These are phyloP conservation scores for Pyrenophora teres DNA, from an alignment of 2,329 filamentous ascomycete species.

Conservation along the genomic window DNA sequence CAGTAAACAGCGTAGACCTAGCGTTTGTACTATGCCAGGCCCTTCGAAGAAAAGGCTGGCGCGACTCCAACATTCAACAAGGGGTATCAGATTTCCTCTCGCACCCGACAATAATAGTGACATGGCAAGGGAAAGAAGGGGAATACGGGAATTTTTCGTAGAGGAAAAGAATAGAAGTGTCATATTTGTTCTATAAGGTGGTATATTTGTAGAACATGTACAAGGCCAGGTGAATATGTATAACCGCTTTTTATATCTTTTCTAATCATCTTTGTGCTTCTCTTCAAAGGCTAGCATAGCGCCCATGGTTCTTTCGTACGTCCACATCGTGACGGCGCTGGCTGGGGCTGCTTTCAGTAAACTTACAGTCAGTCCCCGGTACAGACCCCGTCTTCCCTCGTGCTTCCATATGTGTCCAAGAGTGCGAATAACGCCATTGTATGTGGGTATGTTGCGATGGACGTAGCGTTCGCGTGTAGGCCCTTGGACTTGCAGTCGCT, in stretches of 20 bases:
- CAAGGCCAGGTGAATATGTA: too few species aligned
- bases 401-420: slow-evolving; percentile 68
- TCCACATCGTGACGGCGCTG: slow-evolving; percentile 92
- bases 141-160: too few species aligned
- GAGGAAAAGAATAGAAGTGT: too few species aligned
- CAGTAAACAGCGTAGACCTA: too few species aligned
- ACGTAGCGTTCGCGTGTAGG: slow-evolving; percentile 80
- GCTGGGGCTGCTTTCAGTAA: slow-evolving; percentile 92
- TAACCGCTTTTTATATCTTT: neutral
- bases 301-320: slow-evolving; percentile 77
- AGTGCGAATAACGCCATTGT: slow-evolving; percentile 68
- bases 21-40: too few species aligned
- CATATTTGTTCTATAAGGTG: too few species aligned
- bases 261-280: slow-evolving; percentile 10
- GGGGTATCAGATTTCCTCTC: too few species aligned
- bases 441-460: slow-evolving; percentile 86
- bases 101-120: too few species aligned
- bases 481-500: slow-evolving; percentile 93
- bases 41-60: too few species aligned
- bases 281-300: slow-evolving; percentile 54
- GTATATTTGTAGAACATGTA: too few species aligned
- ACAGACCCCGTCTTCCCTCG: slow-evolving; percentile 81
- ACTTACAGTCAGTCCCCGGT: slow-evolving; percentile 85
- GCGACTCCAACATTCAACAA: too few species aligned
- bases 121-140: too few species aligned